Evolutionary conservation across 2,329 filamentous ascomycete genomes (phyloP).

Genomic region (Zarea fungicola): DNA sequence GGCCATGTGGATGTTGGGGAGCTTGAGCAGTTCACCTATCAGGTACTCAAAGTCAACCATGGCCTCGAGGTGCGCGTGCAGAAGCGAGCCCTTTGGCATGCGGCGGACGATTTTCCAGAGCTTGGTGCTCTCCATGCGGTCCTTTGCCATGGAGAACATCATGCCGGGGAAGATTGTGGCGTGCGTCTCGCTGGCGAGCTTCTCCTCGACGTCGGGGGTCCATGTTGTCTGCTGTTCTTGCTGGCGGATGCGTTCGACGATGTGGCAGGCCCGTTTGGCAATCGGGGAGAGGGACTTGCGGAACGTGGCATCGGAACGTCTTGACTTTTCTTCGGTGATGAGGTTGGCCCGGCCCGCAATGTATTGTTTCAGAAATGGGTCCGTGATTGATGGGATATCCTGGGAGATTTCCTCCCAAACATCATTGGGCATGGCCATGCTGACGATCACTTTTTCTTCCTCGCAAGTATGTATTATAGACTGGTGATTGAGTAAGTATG

Average conservation of each 20-base stretch:
- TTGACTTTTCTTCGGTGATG: conserved; percentile 73
- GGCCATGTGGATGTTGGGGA: conserved; percentile 70
- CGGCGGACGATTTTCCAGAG: conserved; percentile 78
- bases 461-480: not conserved
- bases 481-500: not conserved
- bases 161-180: conserved; percentile 76
- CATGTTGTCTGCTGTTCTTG: conserved; percentile 73
- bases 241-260: conserved; percentile 73
- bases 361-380: conserved; percentile 80
- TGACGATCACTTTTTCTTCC: too few relatives aligned
- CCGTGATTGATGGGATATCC: conserved; percentile 53
- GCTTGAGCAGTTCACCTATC: conserved; percentile 64
- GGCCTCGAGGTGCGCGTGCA: conserved; percentile 86
- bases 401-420: conserved; percentile 54
- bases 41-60: conserved; percentile 86
- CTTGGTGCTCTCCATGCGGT: conserved; percentile 77
- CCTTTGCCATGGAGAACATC: conserved; percentile 86
- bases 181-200: conserved; percentile 55
- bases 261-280: conserved; percentile 69
- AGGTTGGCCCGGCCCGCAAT: conserved; percentile 69
- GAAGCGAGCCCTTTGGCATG: conserved; percentile 83
- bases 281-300: conserved; percentile 71
- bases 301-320: conserved; percentile 70
- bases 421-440: conserved; percentile 44
- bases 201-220: conserved; percentile 68